Base-by-base conservation (phyloP, 2,329 filamentous ascomycete genomes). In the Aureobasidium musti region DNA sequence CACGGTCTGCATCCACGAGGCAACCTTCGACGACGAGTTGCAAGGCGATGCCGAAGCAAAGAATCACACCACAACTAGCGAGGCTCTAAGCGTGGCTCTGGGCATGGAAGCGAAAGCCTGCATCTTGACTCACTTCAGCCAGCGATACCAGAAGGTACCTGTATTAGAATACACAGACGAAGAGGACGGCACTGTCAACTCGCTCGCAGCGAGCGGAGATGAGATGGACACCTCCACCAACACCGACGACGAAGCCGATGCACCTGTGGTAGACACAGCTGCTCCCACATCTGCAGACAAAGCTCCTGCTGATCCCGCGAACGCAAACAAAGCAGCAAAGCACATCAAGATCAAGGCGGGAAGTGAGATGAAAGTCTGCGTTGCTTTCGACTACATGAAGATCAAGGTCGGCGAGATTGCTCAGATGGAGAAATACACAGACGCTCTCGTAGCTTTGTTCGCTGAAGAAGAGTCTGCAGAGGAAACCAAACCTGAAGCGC, bases 111-210 rank as follows among this genome's bases (percentile, higher is more conserved):
- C 93, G 0, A 86, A 88, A 70, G 84, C 91, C 19, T 88, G 95
- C 19, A 80, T 99, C 65, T 83, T 99, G 57, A 99, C 95, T 8
- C 95, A 99, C 77, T 99, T 99, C 79, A 93, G 89, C 65, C 95
- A 99, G 80, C 85, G 95, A 8, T 99, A 99, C 77, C 89, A 91
- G 73, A 94, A 94, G 78, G 82, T 87, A 39, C 87, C 85, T 1
- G 79, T 83, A 2, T 77, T 86, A 4, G 81, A 85, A 67, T 74
- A 74, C 28, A 71, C 70, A 1, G 77, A 75, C 45, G 68, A 67
- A 26, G 69, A 71, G 23, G 67, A 72, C 7, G 49, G 49, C 23
- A 61, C 65, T 11, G 59, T 66, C 19, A 19, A n/a, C 2, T 66
- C 64, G 17, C 35, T 59, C 3, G 69, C 45, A 2, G 67, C 69